Evolutionary conservation across 352 stramenopile species (phyloP).

Genomic region (Lagenidium giganteum): DNA sequence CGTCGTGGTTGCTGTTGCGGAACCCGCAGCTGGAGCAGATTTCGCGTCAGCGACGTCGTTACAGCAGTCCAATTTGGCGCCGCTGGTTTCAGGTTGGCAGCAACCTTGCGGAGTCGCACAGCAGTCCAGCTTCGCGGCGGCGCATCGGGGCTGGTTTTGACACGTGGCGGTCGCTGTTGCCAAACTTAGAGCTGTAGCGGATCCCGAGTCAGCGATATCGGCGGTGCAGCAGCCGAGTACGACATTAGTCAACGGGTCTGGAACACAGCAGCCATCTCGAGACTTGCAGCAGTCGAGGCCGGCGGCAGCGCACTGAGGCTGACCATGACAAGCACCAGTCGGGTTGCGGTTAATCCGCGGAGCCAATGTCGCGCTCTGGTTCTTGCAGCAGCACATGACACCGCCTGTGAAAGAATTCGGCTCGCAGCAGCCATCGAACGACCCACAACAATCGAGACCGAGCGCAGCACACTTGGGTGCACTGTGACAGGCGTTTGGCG

Average conservation of each 20-base stretch:
- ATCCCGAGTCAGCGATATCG: too few relatives aligned
- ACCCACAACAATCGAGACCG: conserved; percentile 62
- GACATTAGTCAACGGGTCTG: conserved; percentile 17
- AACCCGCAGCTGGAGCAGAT: neutral
- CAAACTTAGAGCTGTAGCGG: too few relatives aligned
- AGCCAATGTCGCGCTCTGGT: conserved; percentile 17
- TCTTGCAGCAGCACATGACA: conserved; percentile 64
- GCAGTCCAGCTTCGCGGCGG: conserved; percentile 16
- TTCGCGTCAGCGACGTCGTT: neutral
- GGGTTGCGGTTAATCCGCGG: too few relatives aligned
- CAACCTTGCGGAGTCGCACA: conserved; percentile 19
- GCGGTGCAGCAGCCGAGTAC: conserved; percentile 46
- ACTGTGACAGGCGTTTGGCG: conserved; percentile 27
- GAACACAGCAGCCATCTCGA: conserved; percentile 37
- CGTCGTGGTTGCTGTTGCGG: neutral
- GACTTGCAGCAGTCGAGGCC: conserved; percentile 38
- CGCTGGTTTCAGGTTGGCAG: conserved; percentile 16
- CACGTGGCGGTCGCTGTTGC: conserved; percentile 4
- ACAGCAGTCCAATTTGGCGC: conserved; percentile 19
- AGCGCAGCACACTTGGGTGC: conserved; percentile 37
- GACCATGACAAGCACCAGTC: conserved; percentile 23
- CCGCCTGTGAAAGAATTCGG: conserved; percentile 34
- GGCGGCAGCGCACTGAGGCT: conserved; percentile 35
- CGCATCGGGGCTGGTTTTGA: conserved; percentile 22
- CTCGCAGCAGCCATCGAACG: conserved; percentile 63